A percentile compares a stretch with the other conserved stretches of the same genome.
These are phyloP conservation scores for Thermomyces lanuginosus DNA, from an alignment of 2,329 filamentous ascomycete genomes.

Conservation along the genomic window DNA sequence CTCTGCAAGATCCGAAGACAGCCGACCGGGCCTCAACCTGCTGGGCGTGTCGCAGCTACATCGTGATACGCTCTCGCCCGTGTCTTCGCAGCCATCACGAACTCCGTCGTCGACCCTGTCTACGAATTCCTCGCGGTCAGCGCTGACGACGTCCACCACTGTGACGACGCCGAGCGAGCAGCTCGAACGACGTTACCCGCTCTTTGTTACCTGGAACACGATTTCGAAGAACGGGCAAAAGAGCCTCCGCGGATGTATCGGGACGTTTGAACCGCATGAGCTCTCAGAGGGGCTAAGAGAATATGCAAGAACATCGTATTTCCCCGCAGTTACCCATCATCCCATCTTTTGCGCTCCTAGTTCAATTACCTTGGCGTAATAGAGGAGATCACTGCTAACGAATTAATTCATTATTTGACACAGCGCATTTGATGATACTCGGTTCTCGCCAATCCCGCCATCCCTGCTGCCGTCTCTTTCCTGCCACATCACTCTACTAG, in stretches of 20 bases:
- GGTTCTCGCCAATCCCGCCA: constrained; percentile 41
- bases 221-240: constrained; percentile 44
- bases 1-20: constrained; percentile 7
- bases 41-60: constrained; percentile 21
- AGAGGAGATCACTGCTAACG: neutral
- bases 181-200: constrained; percentile 42
- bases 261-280: constrained; percentile 69
- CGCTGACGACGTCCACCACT: constrained; percentile 24
- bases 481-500: constrained; percentile 62
- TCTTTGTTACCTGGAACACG: constrained; percentile 94
- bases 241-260: constrained; percentile 80
- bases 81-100: constrained; percentile 24
- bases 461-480: constrained; percentile 32
- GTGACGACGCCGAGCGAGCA: constrained; percentile 27
- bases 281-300: constrained; percentile 56
- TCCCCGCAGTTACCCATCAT: constrained; percentile 5
- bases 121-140: constrained; percentile 31
- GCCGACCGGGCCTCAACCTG: constrained; percentile 13
- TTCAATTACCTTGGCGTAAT: neutral
- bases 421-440: constrained; percentile 47
- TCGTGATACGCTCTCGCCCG: constrained; percentile 19
- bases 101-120: constrained; percentile 31
- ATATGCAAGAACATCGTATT: constrained; percentile 67
- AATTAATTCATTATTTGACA: constrained; percentile 2
- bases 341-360: constrained; percentile 1